Percentiles rank a stretch among this genome's conserved stretches.
Evolutionary conservation across 768 basidiomycete genomes (phyloP).

Genomic region (Mycena crocata): DNA sequence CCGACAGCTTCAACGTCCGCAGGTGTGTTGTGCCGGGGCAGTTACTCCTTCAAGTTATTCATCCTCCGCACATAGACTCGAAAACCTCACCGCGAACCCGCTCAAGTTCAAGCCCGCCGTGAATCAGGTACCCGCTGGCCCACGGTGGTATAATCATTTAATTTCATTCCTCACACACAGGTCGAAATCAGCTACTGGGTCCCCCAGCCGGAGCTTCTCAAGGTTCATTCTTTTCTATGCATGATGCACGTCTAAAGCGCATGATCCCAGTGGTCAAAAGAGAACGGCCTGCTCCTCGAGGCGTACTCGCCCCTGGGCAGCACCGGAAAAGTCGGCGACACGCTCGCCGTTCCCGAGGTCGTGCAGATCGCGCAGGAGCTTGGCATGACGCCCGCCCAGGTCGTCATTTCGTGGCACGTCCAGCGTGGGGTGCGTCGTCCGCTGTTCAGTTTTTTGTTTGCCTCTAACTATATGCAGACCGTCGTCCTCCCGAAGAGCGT

Average conservation of each 20-base stretch:
- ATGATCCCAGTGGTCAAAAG: slow-evolving; percentile 69
- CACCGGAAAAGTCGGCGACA: slow-evolving; percentile 64
- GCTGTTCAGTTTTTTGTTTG: background rate
- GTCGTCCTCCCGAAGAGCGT: slow-evolving; percentile 85
- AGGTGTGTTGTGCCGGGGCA: slow-evolving; percentile 47
- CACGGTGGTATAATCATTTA: background rate
- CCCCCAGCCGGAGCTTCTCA: slow-evolving; percentile 80
- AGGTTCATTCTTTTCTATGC: slow-evolving; percentile 51
- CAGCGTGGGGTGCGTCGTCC: slow-evolving; percentile 74
- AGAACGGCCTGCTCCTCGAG: slow-evolving; percentile 72
- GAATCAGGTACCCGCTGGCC: slow-evolving; percentile 62
- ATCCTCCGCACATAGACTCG: slow-evolving; percentile 52
- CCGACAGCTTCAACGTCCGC: slow-evolving; percentile 69
- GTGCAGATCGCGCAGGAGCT: slow-evolving; percentile 69
- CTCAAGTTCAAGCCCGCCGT: slow-evolving; percentile 73
- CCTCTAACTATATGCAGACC: slow-evolving; percentile 52
- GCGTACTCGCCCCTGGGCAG: slow-evolving; percentile 85
- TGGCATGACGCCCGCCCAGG: slow-evolving; percentile 80
- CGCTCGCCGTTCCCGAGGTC: slow-evolving; percentile 71
- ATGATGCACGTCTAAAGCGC: background rate
- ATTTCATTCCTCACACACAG: slow-evolving; percentile 21
- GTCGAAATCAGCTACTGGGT: slow-evolving; percentile 84
- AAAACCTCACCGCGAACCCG: slow-evolving; percentile 72
- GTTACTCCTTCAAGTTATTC: slow-evolving; percentile 28
- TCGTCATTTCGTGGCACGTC: slow-evolving; percentile 80